Base-by-base conservation (phyloP, 176 grass and related monocot genomes). In the Pharus latifolius region DNA sequence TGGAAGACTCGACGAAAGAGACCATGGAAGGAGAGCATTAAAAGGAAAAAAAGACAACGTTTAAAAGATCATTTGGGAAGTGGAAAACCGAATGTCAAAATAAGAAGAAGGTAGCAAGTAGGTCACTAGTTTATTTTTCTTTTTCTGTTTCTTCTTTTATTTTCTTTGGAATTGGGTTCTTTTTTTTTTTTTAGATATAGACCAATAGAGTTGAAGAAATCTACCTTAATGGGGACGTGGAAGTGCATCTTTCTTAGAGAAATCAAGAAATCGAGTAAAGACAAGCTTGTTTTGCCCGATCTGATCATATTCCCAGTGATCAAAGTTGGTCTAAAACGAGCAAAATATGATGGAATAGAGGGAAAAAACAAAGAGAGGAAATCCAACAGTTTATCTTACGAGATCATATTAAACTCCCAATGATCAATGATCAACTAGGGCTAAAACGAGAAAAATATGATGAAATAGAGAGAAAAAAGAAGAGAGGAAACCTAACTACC, bases 1-100 rank as follows among this genome's bases (percentile, higher is more conserved):
- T n/a, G n/a, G n/a, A 42, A 18, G 19, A 45, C 26, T 80, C 10
- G 18, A 26, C 58, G 23, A 55, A 77, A 63, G 10, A 46, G 47
- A 32, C 10, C 15, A 3, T 18, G 47, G 49, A 65, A 64, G 20
- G 13, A 18, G 7, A 55, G 10, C 47, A 69, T 3, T 35, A 69
- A 32, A 30, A 35, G 64, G 27, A 37, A 58, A 20, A 78, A 14
- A 13, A 31, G 20, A 46, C 42, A 17, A 46, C 56, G 49, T 37
- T 24, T 23, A 35, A 53, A 43, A 62, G 24, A 79, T n/a, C 33
- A 70, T 44, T 35, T 56, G 42, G 46, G n/a, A 30, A 23, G 17
- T 37, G 15, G 10, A 56, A 47, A 51, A 35, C 46, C 63, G 33
- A 59, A 69, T 62, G 58, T 48, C 49, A 77, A 59, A 79, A 66